Conservation (phyloP, 495 filamentous ascomycete species). For the Thozetella sp. region DNA sequence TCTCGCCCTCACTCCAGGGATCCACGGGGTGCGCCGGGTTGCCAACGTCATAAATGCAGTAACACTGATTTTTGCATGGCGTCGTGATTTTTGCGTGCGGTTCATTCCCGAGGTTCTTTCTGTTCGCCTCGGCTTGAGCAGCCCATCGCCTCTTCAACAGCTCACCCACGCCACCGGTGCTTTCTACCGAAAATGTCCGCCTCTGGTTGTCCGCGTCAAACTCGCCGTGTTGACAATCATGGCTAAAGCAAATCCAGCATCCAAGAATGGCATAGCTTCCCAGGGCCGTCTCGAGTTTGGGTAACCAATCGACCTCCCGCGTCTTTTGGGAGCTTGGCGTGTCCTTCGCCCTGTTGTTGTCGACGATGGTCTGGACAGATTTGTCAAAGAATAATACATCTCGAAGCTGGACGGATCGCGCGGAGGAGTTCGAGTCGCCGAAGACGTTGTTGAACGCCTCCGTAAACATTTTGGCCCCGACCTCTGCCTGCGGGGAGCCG, state of each 20-base stretch:
- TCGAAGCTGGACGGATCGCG: constrained; percentile 32
- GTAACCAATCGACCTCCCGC: constrained; percentile 18
- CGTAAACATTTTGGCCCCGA: constrained; percentile 35
- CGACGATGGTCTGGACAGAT: constrained; percentile 39
- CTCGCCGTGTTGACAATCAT: constrained; percentile 52
- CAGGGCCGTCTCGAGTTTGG: constrained; percentile 34
- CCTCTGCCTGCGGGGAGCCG: constrained; percentile 31
- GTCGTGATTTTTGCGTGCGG: constrained; percentile 8
- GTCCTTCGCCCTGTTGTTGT: constrained; percentile 47
- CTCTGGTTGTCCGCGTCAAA: constrained; percentile 46
- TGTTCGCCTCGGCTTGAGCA: constrained; percentile 21
- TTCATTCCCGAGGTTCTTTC: constrained; percentile 5
- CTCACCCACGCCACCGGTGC: constrained; percentile 18
- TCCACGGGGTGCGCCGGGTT: constrained; percentile 15
- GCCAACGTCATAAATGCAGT: constrained; percentile 28
- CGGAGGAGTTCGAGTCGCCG: constrained; percentile 15
- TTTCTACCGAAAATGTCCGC: constrained; percentile 41
- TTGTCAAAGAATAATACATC: constrained; percentile 46
- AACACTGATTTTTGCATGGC: constrained; percentile 44
- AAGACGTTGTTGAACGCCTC: constrained; percentile 48
- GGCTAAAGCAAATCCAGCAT: constrained; percentile 46
- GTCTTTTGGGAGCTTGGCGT: constrained; percentile 28
- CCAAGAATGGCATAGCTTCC: constrained; percentile 45
- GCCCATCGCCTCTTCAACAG: constrained; percentile 21
- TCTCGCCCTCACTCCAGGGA: constrained; percentile 40